Percentiles rank a stretch among this genome's conserved stretches.
Conservation (phyloP, 306 rosid genomes). For the Argentina anserina region DNA sequence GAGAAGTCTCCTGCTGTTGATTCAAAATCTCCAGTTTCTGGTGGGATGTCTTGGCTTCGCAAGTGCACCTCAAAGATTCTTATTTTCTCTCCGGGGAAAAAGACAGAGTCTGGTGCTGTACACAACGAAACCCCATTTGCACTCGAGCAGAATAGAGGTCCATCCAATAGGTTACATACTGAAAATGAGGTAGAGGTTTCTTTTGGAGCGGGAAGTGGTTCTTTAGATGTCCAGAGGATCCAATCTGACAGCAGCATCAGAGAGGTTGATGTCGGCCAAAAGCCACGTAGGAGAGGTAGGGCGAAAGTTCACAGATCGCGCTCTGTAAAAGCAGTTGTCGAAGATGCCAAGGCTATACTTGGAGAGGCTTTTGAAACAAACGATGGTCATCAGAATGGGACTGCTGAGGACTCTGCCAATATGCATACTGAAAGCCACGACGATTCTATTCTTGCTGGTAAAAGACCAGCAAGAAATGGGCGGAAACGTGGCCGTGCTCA, state of each 20-base stretch:
- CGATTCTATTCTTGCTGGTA: slow-evolving; percentile 33
- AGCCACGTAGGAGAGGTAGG: slow-evolving; percentile 50
- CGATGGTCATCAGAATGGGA: slow-evolving; percentile 59
- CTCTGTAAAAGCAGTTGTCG: slow-evolving; percentile 59
- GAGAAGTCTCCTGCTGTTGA: slow-evolving; percentile 42
- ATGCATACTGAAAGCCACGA: slow-evolving; percentile 49
- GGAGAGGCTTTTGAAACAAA: slow-evolving; percentile 49
- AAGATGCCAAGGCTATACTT: slow-evolving; percentile 70
- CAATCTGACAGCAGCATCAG: slow-evolving; percentile 54
- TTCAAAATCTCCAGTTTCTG: slow-evolving; percentile 56
- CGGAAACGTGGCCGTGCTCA: slow-evolving; percentile 62
- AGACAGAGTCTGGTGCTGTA: slow-evolving; percentile 41
- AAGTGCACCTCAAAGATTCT: slow-evolving; percentile 88
- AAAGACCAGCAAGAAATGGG: slow-evolving; percentile 32
- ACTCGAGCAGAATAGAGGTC: slow-evolving; percentile 34
- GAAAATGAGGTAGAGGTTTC: slow-evolving; percentile 74
- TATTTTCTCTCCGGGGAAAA: slow-evolving; percentile 63
- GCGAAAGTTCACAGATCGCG: slow-evolving; percentile 45
- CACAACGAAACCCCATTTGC: slow-evolving; percentile 29
- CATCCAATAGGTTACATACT: slow-evolving; percentile 31
- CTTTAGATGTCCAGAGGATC: slow-evolving; percentile 48
- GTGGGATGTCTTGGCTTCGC: slow-evolving; percentile 82
- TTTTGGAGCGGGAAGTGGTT: slow-evolving; percentile 65
- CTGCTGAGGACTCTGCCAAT: slow-evolving; percentile 62
- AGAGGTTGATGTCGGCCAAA: slow-evolving; percentile 42